phyloP scores from a whole-genome alignment of 768 basidiomycete species.

The Boletus tylopilopsis region DNA sequence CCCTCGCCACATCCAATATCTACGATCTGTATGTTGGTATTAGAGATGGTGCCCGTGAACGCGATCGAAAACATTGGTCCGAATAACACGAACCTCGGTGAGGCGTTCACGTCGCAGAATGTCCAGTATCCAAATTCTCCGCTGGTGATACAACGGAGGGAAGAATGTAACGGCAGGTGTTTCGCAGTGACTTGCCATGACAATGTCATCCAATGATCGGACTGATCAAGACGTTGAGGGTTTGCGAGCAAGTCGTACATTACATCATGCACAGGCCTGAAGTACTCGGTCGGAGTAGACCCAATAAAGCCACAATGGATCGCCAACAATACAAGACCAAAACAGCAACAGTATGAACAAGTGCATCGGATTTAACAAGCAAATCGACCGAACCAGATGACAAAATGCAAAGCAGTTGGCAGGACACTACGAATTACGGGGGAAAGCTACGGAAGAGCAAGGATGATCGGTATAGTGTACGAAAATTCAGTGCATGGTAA shows the following conservation, averaged over 20 bases:
- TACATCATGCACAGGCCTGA: conserved; percentile 3
- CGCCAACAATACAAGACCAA: conserved; percentile 12
- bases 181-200: conserved; percentile 18
- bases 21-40: conserved; percentile 48
- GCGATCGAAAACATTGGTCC: neutral
- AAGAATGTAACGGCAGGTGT: conserved; percentile 55
- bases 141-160: conserved; percentile 64
- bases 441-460: neutral
- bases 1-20: conserved; percentile 88
- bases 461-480: conserved; percentile 9
- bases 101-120: conserved; percentile 55
- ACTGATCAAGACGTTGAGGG: neutral
- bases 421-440: neutral
- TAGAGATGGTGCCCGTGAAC: neutral
- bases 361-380: neutral
- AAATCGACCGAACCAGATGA: neutral
- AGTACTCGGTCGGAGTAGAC: conserved; percentile 19
- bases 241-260: conserved; percentile 1
- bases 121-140: conserved; percentile 69
- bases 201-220: conserved; percentile 2
- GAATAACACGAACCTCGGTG: conserved; percentile 40
- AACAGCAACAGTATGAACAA: conserved; percentile 10
- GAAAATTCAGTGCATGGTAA: neutral
- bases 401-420: conserved; percentile 6
- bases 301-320: conserved; percentile 16